Evolutionary conservation across 1,284 basidiomycete species (phyloP), one percentile per base, ranked within the genome.

Genomic region (Cutaneotrichosporon cutaneum): DNA sequence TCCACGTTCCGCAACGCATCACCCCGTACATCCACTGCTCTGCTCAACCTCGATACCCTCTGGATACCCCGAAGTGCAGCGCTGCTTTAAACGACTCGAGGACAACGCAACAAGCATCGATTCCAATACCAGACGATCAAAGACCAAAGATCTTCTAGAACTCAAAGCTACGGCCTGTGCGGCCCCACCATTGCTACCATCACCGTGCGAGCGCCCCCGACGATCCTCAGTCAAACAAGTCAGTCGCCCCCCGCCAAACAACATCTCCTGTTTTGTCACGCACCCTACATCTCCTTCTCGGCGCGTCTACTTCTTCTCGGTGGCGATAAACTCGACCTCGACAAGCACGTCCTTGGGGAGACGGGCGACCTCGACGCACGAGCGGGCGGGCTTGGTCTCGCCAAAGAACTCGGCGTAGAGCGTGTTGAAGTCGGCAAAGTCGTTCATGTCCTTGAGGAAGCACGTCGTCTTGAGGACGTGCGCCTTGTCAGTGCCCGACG

Each of bases 391-490:
- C 81, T 92, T 94, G 82, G 94, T 90, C 56, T 86, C 83, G n/a
- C 89, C 91, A 76, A 94, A 95, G 80, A 89, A 88, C 59, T 84
- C 82, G 51, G 84, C 84, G 77, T 94, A 94, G 45, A 77, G 66
- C 63, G 71, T 74, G 78, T 98, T 99, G 77, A 97, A 88, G 58
- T 85, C 82, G 14, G 77, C 87, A 78, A 97, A 97, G 80, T 98
- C 90, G 73, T 90, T 83, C 92, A 98, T 95, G 70, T 85, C 82
- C 78, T 95, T 92, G 74, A 98, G 81, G 83, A 97, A 98, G 52
- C 96, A 90, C 30, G 90, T 93, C 27, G 89, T 90, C 82, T 96
- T 95, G 65, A 89, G 86, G 64, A 95, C 86, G 72, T 89, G 88
- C 55, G 86, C 84, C 36, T 90, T 71, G 66, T 87, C 85, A 18